phyloP scores from a whole-genome alignment of 2,329 filamentous ascomycete species.

The Ophiostoma piceae region DNA sequence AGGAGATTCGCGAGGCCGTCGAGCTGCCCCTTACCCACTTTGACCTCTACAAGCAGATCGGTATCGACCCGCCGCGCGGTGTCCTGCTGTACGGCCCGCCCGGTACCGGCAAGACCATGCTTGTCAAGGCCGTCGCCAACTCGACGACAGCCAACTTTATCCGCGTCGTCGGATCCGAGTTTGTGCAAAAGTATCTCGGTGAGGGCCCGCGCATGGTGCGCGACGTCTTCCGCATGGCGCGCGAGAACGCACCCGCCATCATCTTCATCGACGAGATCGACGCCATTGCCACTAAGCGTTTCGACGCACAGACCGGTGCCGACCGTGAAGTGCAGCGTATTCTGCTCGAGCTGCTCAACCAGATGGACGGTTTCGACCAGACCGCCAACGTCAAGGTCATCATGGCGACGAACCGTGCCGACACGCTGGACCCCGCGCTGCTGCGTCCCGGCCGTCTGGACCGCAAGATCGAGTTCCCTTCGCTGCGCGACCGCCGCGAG shows the following conservation, averaged over 20 bases:
- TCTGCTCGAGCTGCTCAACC: conserved; percentile 91
- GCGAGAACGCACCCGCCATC: conserved; percentile 95
- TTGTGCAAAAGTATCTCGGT: conserved; percentile 97
- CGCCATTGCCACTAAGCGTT: conserved; percentile 97
- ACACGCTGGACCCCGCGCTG: conserved; percentile 91
- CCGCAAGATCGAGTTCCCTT: conserved; percentile 98
- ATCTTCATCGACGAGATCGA: conserved; percentile 99
- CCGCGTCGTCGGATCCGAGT: conserved; percentile 94
- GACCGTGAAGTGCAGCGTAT: conserved; percentile 99
- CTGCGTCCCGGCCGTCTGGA: conserved; percentile 92
- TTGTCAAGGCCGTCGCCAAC: conserved; percentile 97
- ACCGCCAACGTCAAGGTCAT: conserved; percentile 99
- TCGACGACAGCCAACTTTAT: conserved; percentile 98
- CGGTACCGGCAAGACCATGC: conserved; percentile 93
- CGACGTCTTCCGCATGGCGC: conserved; percentile 97
- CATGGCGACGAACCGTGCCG: conserved; percentile 98
- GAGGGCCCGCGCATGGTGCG: conserved; percentile 98
- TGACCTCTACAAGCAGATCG: conserved; percentile 98
- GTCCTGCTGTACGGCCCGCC: conserved; percentile 94
- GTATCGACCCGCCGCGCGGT: conserved; percentile 94
- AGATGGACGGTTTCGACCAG: conserved; percentile 99
- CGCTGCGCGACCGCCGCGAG: conserved; percentile 85
- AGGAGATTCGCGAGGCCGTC: conserved; percentile 96
- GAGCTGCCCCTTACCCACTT: conserved; percentile 96
- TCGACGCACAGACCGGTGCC: conserved; percentile 96